Base-by-base conservation (phyloP, 257 asterid genomes). In the Handroanthus guayacan region DNA sequence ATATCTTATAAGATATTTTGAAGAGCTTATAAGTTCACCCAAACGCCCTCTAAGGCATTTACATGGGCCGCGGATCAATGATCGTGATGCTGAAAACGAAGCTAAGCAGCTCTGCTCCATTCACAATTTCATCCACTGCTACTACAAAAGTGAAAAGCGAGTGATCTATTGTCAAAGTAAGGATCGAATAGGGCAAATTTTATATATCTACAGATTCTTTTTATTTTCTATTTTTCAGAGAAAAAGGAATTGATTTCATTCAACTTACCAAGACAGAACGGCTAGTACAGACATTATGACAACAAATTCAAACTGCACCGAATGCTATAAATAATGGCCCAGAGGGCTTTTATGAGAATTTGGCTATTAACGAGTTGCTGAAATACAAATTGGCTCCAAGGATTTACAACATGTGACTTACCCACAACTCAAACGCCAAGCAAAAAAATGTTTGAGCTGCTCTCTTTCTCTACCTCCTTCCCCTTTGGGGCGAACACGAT, bases 341-440 rank as follows among this genome's bases (percentile, higher is more conserved):
- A 43, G 14, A 12, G 72, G 70, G 43, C 64, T 55, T 81, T 61
- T 72, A 82, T 75, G 64, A 55, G 79, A 72, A 71, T 50, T 52
- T 17, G 62, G 62, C 50, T 66, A 77, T 84, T 58, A 83, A 77
- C 67, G 76, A 74, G 82, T 67, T 70, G 75, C 72, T 69, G 65
- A 76, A 79, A 81, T 77, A 81, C 84, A 75, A 75, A 78, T 75
- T 62, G 75, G 47, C 70, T 62, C 64, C 58, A 62, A 79, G 44
- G 66, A 80, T 80, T 77, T 85, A 85, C 86, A 80, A 69, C 75
- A 62, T 18, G 71, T 37, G 67, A 67, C 72, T 80, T 62, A 75
- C 71, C 78, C 76, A 80, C 84, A 78, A 73, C 85, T 78, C 87
- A 81, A 85, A 80, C 84, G 67, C 83, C 82, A n/a, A 65, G 37